These are phyloP conservation scores for Jasminum sambac DNA, from an alignment of 257 asterid genomes.

Conservation along the genomic window DNA sequence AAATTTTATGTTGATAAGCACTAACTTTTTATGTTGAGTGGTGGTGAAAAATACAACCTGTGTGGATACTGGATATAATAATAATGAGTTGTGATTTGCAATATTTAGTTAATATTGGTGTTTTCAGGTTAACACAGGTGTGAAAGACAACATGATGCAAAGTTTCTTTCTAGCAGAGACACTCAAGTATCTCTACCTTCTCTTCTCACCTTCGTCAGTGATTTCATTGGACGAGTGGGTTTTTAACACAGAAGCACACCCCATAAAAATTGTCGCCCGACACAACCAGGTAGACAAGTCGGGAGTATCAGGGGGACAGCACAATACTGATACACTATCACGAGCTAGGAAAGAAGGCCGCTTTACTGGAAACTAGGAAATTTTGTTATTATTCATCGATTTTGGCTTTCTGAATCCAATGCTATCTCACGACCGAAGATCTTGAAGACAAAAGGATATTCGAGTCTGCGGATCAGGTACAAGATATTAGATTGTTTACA, in stretches of 20 bases:
- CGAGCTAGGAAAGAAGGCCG: slow-evolving; percentile 91
- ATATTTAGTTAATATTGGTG: not conserved
- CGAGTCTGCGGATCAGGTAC: slow-evolving; percentile 5
- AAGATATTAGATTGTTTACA: not conserved
- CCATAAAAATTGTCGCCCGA: slow-evolving; percentile 71
- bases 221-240: slow-evolving; percentile 98
- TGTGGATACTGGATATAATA: too few relatives aligned
- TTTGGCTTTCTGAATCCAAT: slow-evolving; percentile 21
- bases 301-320: slow-evolving; percentile 37
- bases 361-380: slow-evolving; percentile 49
- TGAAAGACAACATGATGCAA: slow-evolving; percentile 98
- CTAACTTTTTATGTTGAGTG: not conserved
- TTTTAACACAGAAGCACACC: slow-evolving; percentile 99
- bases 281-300: slow-evolving; percentile 31
- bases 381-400: slow-evolving; percentile 23
- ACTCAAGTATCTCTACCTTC: slow-evolving; percentile 92
- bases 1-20: not conserved
- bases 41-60: not conserved
- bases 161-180: slow-evolving; percentile 99
- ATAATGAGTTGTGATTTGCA: too few relatives aligned
- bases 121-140: slow-evolving; percentile 87
- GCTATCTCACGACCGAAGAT: not conserved
- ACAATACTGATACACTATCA: slow-evolving; percentile 39
- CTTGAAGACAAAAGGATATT: not conserved
- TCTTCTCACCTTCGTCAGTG: slow-evolving; percentile 90